Evolutionary conservation across 2,329 filamentous ascomycete genomes (phyloP), one percentile per base, ranked within the genome.

Genomic region (Stachybotrys echinatus): DNA sequence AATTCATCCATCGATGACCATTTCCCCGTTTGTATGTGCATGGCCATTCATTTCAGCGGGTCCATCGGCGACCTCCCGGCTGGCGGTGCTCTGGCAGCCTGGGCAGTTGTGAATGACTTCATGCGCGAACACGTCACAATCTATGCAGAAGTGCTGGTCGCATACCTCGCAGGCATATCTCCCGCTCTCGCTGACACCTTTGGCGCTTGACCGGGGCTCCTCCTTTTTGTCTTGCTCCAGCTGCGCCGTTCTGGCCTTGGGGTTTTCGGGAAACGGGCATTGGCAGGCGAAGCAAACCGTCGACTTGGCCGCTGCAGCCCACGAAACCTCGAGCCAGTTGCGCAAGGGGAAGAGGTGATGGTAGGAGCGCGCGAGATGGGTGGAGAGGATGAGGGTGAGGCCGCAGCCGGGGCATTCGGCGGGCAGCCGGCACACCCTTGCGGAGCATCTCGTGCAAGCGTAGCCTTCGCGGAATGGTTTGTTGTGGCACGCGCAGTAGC

Each of bases 81-180:
- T 44, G 10, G 37, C 63, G 50, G 74, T 73, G 61, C 78, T 80
- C 67, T 83, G 86, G 66, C 94, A 99, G 0, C 92, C 92, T 0
- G 94, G 92, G 62, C 94, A 99, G 68, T 97, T 97, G 66, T 99
- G 92, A 47, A 96, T 81, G 12, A 95, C 83, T 71, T 96, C 91
- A 65, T 99, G 94, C 21, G 89, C 88, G 71, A 94, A 96, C 21
- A 96, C 84, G 67, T 99, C 94, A 67, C 94, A 99, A 66, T 99
- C 94, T 56, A 99, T 95, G 74, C 94, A 99, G 65, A 97, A 99
- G 70, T 97, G 92, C 52, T 88, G 85, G 3, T 79, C 71, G 68
- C 94, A 99, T n/a, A 86, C 84, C 58, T 87, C 81, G 66, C 94
- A 99, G 52, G 88, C 89, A 65, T 99, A 99, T 47, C 94, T 76